Percentiles rank a stretch among this genome's conserved stretches.
These are phyloP conservation scores for Ophiocordyceps australis DNA, from an alignment of 2,329 filamentous ascomycete species.

Conservation along the genomic window DNA sequence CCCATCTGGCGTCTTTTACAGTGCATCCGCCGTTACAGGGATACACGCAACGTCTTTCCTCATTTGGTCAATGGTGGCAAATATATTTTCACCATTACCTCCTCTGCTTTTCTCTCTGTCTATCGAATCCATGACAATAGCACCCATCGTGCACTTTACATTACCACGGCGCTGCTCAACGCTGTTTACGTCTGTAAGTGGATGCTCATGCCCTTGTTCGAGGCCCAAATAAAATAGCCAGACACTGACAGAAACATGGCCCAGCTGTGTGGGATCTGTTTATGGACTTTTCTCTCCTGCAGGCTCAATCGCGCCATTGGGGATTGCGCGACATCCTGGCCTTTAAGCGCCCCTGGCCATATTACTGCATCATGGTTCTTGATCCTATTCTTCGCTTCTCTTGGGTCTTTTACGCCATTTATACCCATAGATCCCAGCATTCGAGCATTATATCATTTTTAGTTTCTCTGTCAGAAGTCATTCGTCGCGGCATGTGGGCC, in stretches of 20 bases:
- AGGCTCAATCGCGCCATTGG: constrained; percentile 48
- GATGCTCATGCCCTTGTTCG: neutral
- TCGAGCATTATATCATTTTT: constrained; percentile 67
- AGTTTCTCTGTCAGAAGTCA: constrained; percentile 60
- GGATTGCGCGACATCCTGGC: constrained; percentile 63
- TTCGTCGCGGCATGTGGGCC: constrained; percentile 78
- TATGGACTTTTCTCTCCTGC: constrained; percentile 92
- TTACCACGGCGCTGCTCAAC: constrained; percentile 67
- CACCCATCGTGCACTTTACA: constrained; percentile 50
- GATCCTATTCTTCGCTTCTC: constrained; percentile 80
- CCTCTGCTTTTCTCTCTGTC: constrained; percentile 61
- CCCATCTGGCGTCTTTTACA: constrained; percentile 83
- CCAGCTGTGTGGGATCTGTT: constrained; percentile 76
- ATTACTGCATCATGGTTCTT: constrained; percentile 69
- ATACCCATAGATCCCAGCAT: constrained; percentile 62
- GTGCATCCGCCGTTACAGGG: constrained; percentile 74
- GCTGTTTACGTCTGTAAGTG: constrained; percentile 58
- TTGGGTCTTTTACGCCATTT: constrained; percentile 89
- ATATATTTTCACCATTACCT: constrained; percentile 69
- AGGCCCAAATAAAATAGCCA: neutral
- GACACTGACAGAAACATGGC: neutral
- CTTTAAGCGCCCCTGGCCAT: constrained; percentile 62
- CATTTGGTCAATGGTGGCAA: constrained; percentile 88
- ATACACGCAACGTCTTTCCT: constrained; percentile 76
- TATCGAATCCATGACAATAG: constrained; percentile 55